A percentile compares a stretch with the other conserved stretches of the same genome.
Conservation (phyloP, 2,329 filamentous ascomycete genomes). For the Hypoxylon sp. region DNA sequence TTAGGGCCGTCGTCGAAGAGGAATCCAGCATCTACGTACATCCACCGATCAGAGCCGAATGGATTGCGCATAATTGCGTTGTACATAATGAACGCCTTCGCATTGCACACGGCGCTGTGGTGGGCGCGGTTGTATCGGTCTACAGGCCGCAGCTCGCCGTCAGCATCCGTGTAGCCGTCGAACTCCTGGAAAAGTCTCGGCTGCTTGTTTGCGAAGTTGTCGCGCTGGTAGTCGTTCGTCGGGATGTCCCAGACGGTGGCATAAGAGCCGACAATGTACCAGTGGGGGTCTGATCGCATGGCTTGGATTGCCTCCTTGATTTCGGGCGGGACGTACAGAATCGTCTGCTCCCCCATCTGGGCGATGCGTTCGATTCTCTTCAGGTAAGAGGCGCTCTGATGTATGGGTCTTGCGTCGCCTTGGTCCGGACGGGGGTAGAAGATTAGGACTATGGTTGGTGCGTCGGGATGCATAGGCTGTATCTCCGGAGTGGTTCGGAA, state of each 20-base stretch:
- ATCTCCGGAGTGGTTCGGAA: slow-evolving; percentile 14
- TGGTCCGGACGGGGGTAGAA: slow-evolving; percentile 34
- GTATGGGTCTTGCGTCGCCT: slow-evolving; percentile 25
- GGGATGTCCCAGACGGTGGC: slow-evolving; percentile 36
- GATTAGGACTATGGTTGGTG: slow-evolving; percentile 32
- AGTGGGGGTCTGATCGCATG: slow-evolving; percentile 32
- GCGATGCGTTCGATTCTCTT: slow-evolving; percentile 31
- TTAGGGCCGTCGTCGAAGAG: slow-evolving; percentile 34
- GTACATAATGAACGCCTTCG: slow-evolving; percentile 37
- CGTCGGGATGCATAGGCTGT: slow-evolving; percentile 12
- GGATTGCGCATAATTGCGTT: slow-evolving; percentile 35
- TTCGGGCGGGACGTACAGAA: slow-evolving; percentile 31
- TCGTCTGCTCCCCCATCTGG: slow-evolving; percentile 33
- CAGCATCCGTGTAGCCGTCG: slow-evolving; percentile 25
- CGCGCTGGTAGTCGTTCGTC: slow-evolving; percentile 32
- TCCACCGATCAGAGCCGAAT: slow-evolving; percentile 33
- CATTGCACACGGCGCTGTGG: slow-evolving; percentile 33
- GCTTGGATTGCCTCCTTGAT: slow-evolving; percentile 15
- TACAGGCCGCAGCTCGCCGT: slow-evolving; percentile 29
- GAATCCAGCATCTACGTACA: slow-evolving; percentile 37
- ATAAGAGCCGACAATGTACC: slow-evolving; percentile 32
- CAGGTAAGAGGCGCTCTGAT: slow-evolving; percentile 31
- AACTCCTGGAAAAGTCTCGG: slow-evolving; percentile 25
- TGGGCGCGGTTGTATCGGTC: slow-evolving; percentile 32
- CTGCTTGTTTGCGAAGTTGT: slow-evolving; percentile 30